A percentile compares a stretch with the other conserved stretches of the same genome.
Conservation (phyloP, 805 yeast species). For the Candida pini region DNA sequence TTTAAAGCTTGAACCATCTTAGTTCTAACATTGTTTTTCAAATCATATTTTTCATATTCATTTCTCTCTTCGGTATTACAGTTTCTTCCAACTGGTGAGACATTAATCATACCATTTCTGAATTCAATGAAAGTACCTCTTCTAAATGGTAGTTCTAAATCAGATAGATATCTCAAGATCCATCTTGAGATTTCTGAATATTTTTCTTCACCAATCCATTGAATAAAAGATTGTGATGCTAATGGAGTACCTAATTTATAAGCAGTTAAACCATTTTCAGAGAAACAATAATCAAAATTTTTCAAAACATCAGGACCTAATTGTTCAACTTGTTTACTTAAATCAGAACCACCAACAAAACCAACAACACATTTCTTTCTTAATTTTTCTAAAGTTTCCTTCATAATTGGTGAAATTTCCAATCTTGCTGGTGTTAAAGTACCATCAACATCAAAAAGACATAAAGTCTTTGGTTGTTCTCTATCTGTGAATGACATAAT, state of each 20-base stretch:
- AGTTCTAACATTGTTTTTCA: constrained; percentile 74
- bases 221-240: constrained; percentile 90
- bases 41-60: constrained; percentile 85
- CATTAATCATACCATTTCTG: constrained; percentile 99
- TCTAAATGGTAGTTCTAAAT: constrained; percentile 88
- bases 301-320: constrained; percentile 73
- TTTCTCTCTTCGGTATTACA: constrained; percentile 91
- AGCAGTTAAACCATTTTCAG: constrained; percentile 98
- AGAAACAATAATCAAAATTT: constrained; percentile 91
- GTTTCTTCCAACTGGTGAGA: constrained; percentile 97
- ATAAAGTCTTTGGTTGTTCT: constrained; percentile 81
- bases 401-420: constrained; percentile 68
- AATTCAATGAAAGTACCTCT: constrained; percentile 98
- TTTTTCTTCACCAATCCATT: constrained; percentile 93
- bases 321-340: constrained; percentile 93
- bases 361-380: constrained; percentile 94
- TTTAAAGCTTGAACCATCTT: constrained; percentile 80
- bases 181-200: constrained; percentile 86
- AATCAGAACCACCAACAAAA: constrained; percentile 96
- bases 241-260: constrained; percentile 84
- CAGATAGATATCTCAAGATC: constrained; percentile 77
- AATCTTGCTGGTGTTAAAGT: constrained; percentile 95
- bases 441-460: constrained; percentile 96
- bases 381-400: constrained; percentile 59
- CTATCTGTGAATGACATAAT: constrained; percentile 51